Conservation (phyloP, 192 early-diverging fungal genomes). For the Borealophlyctis nickersoniae region DNA sequence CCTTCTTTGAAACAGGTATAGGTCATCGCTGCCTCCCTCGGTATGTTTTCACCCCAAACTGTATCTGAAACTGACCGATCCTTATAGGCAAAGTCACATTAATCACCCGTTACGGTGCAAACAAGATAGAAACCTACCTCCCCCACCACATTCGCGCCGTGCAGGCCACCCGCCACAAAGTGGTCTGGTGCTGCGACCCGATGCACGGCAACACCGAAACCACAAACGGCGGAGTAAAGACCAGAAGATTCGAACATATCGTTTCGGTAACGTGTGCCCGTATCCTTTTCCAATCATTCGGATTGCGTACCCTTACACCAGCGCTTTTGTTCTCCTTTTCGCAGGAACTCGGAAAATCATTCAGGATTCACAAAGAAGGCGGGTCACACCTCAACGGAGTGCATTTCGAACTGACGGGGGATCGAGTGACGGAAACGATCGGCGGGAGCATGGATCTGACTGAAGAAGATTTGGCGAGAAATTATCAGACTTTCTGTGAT, state of each 20-base stretch:
- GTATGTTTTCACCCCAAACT: too few species aligned
- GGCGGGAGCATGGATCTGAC: conserved; percentile 97
- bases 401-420: conserved; percentile 97
- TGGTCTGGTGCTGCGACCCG: conserved; percentile 94
- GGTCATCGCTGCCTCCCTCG: too few species aligned
- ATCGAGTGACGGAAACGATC: conserved; percentile 88
- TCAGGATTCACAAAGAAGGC: conserved; percentile 74
- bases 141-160: conserved; percentile 90
- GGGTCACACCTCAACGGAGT: conserved; percentile 81
- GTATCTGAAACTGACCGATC: too few species aligned
- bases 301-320: conserved; percentile 16
- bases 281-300: conserved; percentile 1
- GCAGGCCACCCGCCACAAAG: conserved; percentile 76
- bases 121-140: conserved; percentile 76
- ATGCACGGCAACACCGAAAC: conserved; percentile 98
- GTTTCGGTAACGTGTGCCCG: conserved; percentile 42
- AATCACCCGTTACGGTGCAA: conserved; percentile 91
- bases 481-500: conserved; percentile 96
- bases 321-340: neutral
- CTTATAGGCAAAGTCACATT: conserved; percentile 83
- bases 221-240: conserved; percentile 80
- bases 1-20: conserved; percentile 61
- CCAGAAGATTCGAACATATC: conserved; percentile 86
- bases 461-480: conserved; percentile 74
- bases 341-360: conserved; percentile 75